Base-by-base conservation (phyloP, 1,139 yeast species). In the Pichia sp. region DNA sequence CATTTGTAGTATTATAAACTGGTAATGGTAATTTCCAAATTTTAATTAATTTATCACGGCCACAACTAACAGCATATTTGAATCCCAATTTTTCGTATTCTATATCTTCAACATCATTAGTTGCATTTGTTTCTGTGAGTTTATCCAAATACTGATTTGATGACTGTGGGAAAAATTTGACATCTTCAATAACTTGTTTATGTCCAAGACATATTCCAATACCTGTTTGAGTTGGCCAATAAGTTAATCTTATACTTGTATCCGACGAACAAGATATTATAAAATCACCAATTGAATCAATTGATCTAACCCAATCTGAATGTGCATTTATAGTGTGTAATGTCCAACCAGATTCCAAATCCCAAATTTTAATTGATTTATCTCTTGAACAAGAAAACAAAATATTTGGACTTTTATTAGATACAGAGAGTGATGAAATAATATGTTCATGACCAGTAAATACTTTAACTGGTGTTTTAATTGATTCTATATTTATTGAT, bases 361-460 rank as follows among this genome's bases (percentile, higher is more conserved):
- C 95, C 97, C 97, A 91, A 2, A 85, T 67, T 56, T 84, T 82
- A 3, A 88, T 76, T 0, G 88, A 72, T 27, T 75, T 75, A 66
- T 91, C 98, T 56, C 97, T 74, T 3, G 96, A 87, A 22, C 84
- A 88, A 4, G 91, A 82, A 48, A 86, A 80, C 28, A 89, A 67
- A 42, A 70, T 72, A 19, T 67, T 65, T 3, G 76, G 74, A 42
- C 65, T 56, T 1, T 67, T 62, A 2, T 78, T 75, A 34, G 76
- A 72, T 65, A 87, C 85, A 29, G 73, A 71, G 14, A 88, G 71
- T 1, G 82, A 73, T 0, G 96, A 86, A 0, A 91, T 82, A 2
- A 95, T 83, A 67, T 90, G 96, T 57, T 90, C 96, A 68, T 91
- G 98, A n/a, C 97, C 97, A 1, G 83, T 71, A 25, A 91, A 70